These are phyloP conservation scores for Lentinula sp. DNA, from an alignment of 768 basidiomycete species.

Conservation along the genomic window DNA sequence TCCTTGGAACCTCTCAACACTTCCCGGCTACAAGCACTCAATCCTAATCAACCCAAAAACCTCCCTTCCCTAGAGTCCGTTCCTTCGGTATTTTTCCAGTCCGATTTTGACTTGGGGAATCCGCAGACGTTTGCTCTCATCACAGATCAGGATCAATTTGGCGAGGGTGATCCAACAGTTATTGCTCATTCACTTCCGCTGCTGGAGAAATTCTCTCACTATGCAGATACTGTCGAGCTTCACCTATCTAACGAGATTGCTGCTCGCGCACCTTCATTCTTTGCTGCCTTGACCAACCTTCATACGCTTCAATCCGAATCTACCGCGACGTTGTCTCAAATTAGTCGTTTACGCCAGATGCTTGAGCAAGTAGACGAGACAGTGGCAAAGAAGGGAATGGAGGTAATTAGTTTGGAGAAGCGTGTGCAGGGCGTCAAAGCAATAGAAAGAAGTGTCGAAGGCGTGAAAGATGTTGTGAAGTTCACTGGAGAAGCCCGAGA, in stretches of 20 bases:
- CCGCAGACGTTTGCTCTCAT: conserved; percentile 73
- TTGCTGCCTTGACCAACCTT: conserved; percentile 90
- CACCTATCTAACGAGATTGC: conserved; percentile 93
- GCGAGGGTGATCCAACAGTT: conserved; percentile 49
- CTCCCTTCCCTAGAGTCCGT: conserved; percentile 72
- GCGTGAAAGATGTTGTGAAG: conserved; percentile 69
- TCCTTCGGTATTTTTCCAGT: conserved; percentile 76
- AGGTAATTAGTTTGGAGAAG: conserved; percentile 61
- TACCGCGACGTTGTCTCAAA: conserved; percentile 70
- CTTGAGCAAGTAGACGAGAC: conserved; percentile 73
- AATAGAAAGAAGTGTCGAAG: conserved; percentile 57
- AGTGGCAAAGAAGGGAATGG: conserved; percentile 73
- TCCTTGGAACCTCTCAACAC: conserved; percentile 4
- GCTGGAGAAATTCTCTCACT: conserved; percentile 85
- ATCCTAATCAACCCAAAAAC: conserved; percentile 31
- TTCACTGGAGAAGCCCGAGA: conserved; percentile 66
- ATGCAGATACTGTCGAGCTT: conserved; percentile 90
- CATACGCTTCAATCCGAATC: conserved; percentile 91
- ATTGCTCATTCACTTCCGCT: conserved; percentile 66
- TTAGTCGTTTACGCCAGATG: conserved; percentile 63
- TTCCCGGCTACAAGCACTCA: conserved; percentile 5
- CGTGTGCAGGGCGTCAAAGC: conserved; percentile 54
- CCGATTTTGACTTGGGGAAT: conserved; percentile 75
- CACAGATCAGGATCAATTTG: conserved; percentile 47
- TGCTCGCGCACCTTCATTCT: conserved; percentile 88